Percentiles rank a stretch among this genome's conserved stretches.
These are phyloP conservation scores for Pseudogymnoascus pannorum DNA, from an alignment of 2,329 filamentous ascomycete genomes.

Conservation along the genomic window DNA sequence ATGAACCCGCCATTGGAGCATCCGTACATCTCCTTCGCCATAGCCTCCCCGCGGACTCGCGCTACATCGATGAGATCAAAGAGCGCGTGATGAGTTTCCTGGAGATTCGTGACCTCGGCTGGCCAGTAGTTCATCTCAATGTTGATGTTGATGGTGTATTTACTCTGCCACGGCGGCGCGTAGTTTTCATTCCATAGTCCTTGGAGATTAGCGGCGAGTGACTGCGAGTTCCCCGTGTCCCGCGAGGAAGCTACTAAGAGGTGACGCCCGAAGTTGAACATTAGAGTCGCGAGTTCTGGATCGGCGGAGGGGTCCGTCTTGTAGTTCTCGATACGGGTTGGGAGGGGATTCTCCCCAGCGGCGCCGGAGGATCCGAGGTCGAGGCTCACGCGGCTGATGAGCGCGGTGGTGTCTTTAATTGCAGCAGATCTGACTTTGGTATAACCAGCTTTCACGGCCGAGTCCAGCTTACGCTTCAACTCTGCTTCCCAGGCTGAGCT, in stretches of 20 bases:
- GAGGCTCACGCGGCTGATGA: no score
- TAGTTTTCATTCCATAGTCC: constrained; percentile 32
- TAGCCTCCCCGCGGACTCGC: no score
- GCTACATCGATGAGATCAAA: background rate
- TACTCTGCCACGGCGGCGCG: constrained; percentile 30
- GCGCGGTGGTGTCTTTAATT: background rate
- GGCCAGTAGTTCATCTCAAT: constrained; percentile 35
- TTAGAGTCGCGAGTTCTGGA: constrained; percentile 20
- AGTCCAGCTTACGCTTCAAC: background rate
- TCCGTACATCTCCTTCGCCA: background rate
- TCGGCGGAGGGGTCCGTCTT: background rate
- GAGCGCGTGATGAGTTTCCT: background rate
- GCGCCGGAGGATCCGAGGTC: no score
- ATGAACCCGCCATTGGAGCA: constrained; percentile 14
- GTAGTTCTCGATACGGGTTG: background rate
- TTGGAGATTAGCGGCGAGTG: constrained; percentile 32
- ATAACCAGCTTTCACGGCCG: no score
- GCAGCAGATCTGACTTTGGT: background rate
- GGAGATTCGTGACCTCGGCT: constrained; percentile 18
- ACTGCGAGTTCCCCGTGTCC: constrained; percentile 8
- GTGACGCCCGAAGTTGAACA: constrained; percentile 28
- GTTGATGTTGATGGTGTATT: constrained; percentile 35
- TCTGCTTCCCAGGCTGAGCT: background rate
- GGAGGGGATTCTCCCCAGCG: background rate
- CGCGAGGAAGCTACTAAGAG: constrained; percentile 24